A percentile compares a stretch with the other conserved stretches of the same genome.
Conservation (phyloP, 1,139 yeast species). For the Candida sp. region DNA sequence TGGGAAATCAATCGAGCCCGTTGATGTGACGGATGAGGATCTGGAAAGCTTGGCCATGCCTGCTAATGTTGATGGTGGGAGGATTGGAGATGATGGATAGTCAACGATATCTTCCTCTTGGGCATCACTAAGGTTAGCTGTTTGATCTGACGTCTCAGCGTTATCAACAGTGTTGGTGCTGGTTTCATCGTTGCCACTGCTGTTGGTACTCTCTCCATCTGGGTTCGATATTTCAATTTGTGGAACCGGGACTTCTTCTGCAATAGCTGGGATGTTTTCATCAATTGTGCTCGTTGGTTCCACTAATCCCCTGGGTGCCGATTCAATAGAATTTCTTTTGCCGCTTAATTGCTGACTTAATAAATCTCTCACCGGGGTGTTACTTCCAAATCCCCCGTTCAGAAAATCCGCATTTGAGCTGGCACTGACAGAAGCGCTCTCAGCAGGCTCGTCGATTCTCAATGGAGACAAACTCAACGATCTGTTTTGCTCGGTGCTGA, state of each 20-base stretch:
- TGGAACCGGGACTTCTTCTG: not conserved
- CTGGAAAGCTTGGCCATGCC: conserved; percentile 8
- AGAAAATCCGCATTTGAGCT: not conserved
- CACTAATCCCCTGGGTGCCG: not conserved
- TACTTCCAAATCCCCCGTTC: conserved; percentile 6
- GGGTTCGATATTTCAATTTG: conserved; percentile 1
- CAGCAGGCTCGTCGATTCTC: conserved; percentile 15
- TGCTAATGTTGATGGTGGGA: conserved; percentile 13
- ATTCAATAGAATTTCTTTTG: not conserved
- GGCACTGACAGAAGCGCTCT: too few species aligned
- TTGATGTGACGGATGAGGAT: conserved; percentile 10
- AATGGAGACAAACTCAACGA: conserved; percentile 18
- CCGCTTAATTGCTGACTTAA: conserved; percentile 19
- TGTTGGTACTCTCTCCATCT: conserved; percentile 12
- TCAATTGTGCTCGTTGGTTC: conserved; percentile 1
- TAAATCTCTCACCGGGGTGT: conserved; percentile 25
- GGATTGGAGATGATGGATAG: conserved; percentile 14
- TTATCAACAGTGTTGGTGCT: not conserved
- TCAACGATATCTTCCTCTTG: conserved; percentile 23
- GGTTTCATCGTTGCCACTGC: conserved; percentile 4
- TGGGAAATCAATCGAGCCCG: conserved; percentile 21
- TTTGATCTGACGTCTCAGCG: not conserved
- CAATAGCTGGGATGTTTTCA: not conserved
- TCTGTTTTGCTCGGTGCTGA: conserved; percentile 12
- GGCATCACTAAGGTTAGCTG: not conserved